phyloP scores from a whole-genome alignment of 495 filamentous ascomycete genomes.

The Endocarpon pusillum region DNA sequence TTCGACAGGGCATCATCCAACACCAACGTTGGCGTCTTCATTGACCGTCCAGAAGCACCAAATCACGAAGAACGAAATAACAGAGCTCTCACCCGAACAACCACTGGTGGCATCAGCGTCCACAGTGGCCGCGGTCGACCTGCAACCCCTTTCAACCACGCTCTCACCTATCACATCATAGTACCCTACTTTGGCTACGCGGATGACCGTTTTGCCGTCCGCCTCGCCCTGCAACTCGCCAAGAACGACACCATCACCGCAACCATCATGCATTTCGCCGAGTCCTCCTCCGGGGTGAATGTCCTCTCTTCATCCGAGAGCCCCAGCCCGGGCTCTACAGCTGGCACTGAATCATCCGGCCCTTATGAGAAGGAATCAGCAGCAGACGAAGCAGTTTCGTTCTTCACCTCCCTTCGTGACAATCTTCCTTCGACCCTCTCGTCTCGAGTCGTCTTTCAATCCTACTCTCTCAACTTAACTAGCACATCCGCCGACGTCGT shows the following conservation, averaged over 20 bases:
- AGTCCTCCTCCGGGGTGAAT: slow-evolving; percentile 2
- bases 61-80: slow-evolving; percentile 67
- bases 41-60: slow-evolving; percentile 42
- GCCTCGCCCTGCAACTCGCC: background rate
- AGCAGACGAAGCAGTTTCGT: slow-evolving; percentile 25
- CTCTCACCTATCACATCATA: slow-evolving; percentile 49
- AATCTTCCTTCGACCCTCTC: slow-evolving; percentile 41
- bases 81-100: too few species aligned
- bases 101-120: too few species aligned
- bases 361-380: background rate
- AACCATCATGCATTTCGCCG: slow-evolving; percentile 17
- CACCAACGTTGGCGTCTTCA: slow-evolving; percentile 49
- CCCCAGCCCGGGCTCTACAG: background rate
- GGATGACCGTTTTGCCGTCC: background rate
- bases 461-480: slow-evolving; percentile 14
- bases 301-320: slow-evolving; percentile 1
- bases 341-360: slow-evolving; percentile 1
- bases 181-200: slow-evolving; percentile 3
- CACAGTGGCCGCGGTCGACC: slow-evolving; percentile 83
- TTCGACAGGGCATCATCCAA: slow-evolving; percentile 44
- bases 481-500: too few species aligned
- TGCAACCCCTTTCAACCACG: slow-evolving; percentile 57
- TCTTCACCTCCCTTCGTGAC: slow-evolving; percentile 42
- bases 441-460: slow-evolving; percentile 42
- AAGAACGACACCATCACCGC: slow-evolving; percentile 13